Evolutionary conservation across 305 asterid species (phyloP), one percentile per base, ranked within the genome.

Genomic region (Rubia peregrina): DNA sequence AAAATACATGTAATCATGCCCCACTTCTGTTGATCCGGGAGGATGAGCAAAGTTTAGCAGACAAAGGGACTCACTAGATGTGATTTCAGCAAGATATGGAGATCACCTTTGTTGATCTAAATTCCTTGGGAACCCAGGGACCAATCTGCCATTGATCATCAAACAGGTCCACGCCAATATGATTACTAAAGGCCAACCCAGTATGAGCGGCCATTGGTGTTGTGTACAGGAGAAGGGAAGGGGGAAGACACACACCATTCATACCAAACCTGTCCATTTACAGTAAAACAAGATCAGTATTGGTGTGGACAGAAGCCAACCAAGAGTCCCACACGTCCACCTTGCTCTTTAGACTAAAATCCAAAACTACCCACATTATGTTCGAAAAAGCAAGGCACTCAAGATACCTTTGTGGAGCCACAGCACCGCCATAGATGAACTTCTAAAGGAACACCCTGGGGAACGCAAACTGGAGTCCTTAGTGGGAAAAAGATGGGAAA

Each of bases 161-260:
- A 36, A 10, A 43, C 11, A 43, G 12, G 11, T 43, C 48, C 48
- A 43, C 48, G 10, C 53, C 16, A 5, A 46, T 46, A 12, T 2
- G 53, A 13, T 12, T 11, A 46, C 14, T 87, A 92, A 68, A 95
- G 87, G 60, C 99, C 99, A 33, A 95, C 99, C 99, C 99, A 95
- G 74, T 95, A 89, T 4, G 99, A 95, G 43, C 99, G 97, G 6
- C 99, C 99, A 41, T 87, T 91, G 42, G 89, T 82, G 84, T 95
- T 95, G 88, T 95, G 99, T 80, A 95, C 73, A 61, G 97, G 90
- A n/a, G 87, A 82, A 59, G 91, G 75, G 48, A 79, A 75, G 44
- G 99, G 99, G 67, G 96, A 90, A 26, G 84, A 71, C 74, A 90
- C 90, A 43, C 91, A 84, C 99, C 99, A 95, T 82, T 95, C 99